These are phyloP conservation scores for Talaromyces sp. DNA, from an alignment of 2,329 filamentous ascomycete genomes.

Conservation along the genomic window DNA sequence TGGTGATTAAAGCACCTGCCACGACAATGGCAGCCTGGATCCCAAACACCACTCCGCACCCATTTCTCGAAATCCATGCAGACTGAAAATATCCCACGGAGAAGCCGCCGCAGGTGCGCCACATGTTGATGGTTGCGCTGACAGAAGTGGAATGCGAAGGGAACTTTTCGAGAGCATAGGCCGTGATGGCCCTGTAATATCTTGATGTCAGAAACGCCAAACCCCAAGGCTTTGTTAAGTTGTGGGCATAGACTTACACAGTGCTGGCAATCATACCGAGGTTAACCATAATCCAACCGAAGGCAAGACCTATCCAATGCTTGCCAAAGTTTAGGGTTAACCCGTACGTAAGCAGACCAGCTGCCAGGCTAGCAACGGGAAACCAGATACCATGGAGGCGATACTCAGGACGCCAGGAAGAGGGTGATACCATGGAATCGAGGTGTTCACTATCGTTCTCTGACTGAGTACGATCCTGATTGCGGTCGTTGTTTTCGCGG, in stretches of 20 bases:
- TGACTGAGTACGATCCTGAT: background rate
- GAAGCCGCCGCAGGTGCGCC: constrained; percentile 35
- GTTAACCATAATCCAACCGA: constrained; percentile 34
- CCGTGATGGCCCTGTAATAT: constrained; percentile 23
- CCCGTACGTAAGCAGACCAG: constrained; percentile 29
- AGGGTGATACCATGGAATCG: background rate
- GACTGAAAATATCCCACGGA: constrained; percentile 33
- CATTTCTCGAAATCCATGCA: constrained; percentile 28
- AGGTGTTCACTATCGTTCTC: background rate
- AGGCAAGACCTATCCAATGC: constrained; percentile 32
- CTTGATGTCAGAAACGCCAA: background rate
- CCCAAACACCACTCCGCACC: constrained; percentile 27
- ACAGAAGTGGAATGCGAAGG: constrained; percentile 29
- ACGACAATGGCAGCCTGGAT: constrained; percentile 27
- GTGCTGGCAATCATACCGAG: constrained; percentile 30
- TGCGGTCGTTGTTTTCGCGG: constrained; percentile 1
- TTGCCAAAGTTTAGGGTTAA: constrained; percentile 28
- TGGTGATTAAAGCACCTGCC: constrained; percentile 20
- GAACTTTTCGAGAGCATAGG: constrained; percentile 32
- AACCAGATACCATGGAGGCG: constrained; percentile 33
- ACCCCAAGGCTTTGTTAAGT: background rate
- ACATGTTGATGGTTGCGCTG: constrained; percentile 33
- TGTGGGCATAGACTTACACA: constrained; percentile 20
- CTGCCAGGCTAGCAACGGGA: constrained; percentile 24
- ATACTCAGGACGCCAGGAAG: constrained; percentile 25